Evolutionary conservation across 306 rosid genomes (phyloP).

Genomic region (Hippophae gyantsensis): DNA sequence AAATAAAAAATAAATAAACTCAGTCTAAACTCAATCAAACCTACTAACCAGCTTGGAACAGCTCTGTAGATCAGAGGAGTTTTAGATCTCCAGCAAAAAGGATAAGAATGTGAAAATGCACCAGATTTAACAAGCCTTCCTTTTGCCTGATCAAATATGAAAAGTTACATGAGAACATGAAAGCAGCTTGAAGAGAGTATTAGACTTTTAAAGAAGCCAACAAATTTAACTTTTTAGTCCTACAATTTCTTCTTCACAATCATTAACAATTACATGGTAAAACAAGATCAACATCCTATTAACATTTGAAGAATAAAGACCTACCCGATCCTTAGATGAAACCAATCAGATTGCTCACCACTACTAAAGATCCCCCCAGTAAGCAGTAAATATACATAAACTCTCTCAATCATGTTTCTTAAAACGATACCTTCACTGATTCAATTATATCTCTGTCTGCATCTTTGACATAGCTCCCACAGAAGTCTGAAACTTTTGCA

Average conservation of each 20-base stretch:
- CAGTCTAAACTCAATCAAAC: neutral
- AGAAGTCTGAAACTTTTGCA: slow-evolving; percentile 54
- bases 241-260: neutral
- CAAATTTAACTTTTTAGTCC: neutral
- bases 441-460: slow-evolving; percentile 82
- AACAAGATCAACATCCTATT: neutral
- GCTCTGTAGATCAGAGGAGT: slow-evolving; percentile 95
- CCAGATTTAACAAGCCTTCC: slow-evolving; percentile 82
- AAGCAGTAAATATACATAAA: neutral
- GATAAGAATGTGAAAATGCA: slow-evolving; percentile 76
- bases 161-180: slow-evolving; percentile 10
- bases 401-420: neutral
- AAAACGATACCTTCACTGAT: slow-evolving; percentile 58
- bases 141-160: slow-evolving; percentile 49
- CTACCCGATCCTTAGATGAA: neutral
- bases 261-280: too few species aligned
- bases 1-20: neutral
- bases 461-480: slow-evolving; percentile 73
- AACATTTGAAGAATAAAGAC: neutral
- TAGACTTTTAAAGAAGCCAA: neutral
- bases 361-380: neutral
- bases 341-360: neutral
- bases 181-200: slow-evolving; percentile 1
- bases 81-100: slow-evolving; percentile 84
- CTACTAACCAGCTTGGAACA: slow-evolving; percentile 88